Percentiles rank a stretch among this genome's conserved stretches.
These are phyloP conservation scores for Mycena alexandri DNA, from an alignment of 768 basidiomycete species.

Conservation along the genomic window DNA sequence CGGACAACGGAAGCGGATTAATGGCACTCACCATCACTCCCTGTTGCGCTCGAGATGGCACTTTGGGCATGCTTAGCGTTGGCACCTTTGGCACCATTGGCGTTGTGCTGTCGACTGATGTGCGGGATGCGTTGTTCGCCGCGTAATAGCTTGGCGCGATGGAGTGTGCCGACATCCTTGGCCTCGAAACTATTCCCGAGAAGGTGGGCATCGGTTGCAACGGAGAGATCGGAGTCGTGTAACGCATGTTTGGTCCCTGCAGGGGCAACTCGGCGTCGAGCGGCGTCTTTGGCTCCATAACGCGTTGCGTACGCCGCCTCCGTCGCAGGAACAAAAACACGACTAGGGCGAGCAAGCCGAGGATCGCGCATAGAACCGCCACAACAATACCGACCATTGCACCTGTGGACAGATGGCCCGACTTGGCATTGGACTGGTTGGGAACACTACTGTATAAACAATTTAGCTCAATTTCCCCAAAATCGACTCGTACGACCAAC, in stretches of 20 bases:
- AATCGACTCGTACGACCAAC: neutral
- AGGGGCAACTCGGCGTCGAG: conserved; percentile 42
- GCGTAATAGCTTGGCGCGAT: conserved; percentile 57
- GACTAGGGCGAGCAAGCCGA: conserved; percentile 38
- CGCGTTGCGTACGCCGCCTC: conserved; percentile 40
- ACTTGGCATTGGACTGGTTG: neutral
- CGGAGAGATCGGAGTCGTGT: conserved; percentile 35
- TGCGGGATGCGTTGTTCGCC: conserved; percentile 12
- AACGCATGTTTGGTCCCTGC: conserved; percentile 36
- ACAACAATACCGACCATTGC: conserved; percentile 29
- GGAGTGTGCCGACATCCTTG: conserved; percentile 44
- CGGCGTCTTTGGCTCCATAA: conserved; percentile 25
- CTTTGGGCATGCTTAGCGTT: conserved; percentile 28
- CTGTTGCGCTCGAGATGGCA: conserved; percentile 33
- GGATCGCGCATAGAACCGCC: conserved; percentile 1
- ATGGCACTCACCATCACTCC: conserved; percentile 32
- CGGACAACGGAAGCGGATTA: conserved; percentile 13
- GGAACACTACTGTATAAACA: neutral
- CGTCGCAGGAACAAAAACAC: conserved; percentile 45
- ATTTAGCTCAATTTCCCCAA: conserved; percentile 7
- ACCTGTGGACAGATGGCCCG: conserved; percentile 12
- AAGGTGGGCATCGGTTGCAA: conserved; percentile 35
- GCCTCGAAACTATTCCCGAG: conserved; percentile 18
- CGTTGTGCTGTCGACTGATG: conserved; percentile 43
- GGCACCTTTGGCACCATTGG: conserved; percentile 45